A percentile compares a stretch with the other conserved stretches of the same genome.
Conservation (phyloP, 495 filamentous ascomycete genomes). For the Apodospora peruviana region DNA sequence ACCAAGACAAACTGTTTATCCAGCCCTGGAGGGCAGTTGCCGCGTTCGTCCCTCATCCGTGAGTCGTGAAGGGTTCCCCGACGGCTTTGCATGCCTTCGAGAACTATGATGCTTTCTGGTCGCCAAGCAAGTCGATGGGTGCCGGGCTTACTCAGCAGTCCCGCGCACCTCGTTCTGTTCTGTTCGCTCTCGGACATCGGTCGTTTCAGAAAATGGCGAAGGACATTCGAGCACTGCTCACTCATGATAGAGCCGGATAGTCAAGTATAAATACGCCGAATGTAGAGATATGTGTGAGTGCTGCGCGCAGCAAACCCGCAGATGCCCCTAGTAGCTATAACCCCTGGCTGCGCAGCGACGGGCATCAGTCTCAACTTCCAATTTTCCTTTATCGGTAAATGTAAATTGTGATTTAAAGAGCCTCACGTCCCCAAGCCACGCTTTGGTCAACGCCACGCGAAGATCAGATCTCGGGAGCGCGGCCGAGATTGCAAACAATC, state of each 20-base stretch:
- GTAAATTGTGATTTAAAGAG: neutral
- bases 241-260: neutral
- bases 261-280: neutral
- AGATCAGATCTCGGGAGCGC: neutral
- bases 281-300: neutral
- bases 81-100: neutral
- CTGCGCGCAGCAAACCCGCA: neutral
- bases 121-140: neutral
- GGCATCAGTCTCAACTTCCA: neutral
- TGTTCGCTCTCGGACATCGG: neutral
- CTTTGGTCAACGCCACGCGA: slow-evolving; percentile 7
- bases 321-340: neutral
- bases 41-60: neutral
- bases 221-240: neutral
- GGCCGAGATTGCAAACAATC: neutral
- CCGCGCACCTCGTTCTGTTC: neutral
- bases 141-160: neutral
- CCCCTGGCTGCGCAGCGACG: neutral
- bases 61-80: neutral
- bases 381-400: neutral
- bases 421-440: neutral
- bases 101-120: neutral
- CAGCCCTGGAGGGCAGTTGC: neutral
- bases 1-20: neutral
- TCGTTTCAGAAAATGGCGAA: neutral